A percentile compares a stretch with the other conserved stretches of the same genome.
These are phyloP conservation scores for Cicer judaicum DNA, from an alignment of 306 rosid genomes.

Conservation along the genomic window DNA sequence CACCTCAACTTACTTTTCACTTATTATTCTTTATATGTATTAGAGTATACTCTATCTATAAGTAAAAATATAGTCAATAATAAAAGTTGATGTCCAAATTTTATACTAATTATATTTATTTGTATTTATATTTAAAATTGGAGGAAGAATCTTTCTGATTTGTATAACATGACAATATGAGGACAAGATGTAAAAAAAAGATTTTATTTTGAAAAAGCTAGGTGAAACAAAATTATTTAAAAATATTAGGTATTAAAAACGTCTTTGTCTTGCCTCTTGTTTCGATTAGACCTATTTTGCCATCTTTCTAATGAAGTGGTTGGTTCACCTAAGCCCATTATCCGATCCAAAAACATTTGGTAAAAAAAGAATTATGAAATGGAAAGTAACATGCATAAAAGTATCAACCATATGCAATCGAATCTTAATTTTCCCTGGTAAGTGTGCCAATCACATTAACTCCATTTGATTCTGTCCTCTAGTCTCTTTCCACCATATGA, in stretches of 20 bases:
- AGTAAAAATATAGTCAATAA: too few species aligned
- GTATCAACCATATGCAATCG: constrained; percentile 29
- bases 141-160: background rate
- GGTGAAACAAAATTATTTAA: background rate
- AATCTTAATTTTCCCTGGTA: constrained; percentile 56
- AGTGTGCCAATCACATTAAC: constrained; percentile 40
- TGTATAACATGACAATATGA: background rate
- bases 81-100: too few species aligned
- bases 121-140: too few species aligned
- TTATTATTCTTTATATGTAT: too few species aligned
- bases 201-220: background rate
- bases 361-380: constrained; percentile 4
- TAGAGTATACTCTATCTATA: too few species aligned
- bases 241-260: background rate
- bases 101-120: too few species aligned
- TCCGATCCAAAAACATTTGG: constrained; percentile 54
- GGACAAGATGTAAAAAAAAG: background rate
- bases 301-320: constrained; percentile 35
- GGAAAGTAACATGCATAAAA: constrained; percentile 48
- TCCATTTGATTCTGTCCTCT: constrained; percentile 34
- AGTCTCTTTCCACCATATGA: constrained; percentile 25
- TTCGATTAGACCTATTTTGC: constrained; percentile 39
- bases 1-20: too few species aligned
- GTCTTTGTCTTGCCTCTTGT: constrained; percentile 33
- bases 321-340: constrained; percentile 60